phyloP scores from a whole-genome alignment of 169 alveolate genomes.

The Eimeria acervulina region DNA sequence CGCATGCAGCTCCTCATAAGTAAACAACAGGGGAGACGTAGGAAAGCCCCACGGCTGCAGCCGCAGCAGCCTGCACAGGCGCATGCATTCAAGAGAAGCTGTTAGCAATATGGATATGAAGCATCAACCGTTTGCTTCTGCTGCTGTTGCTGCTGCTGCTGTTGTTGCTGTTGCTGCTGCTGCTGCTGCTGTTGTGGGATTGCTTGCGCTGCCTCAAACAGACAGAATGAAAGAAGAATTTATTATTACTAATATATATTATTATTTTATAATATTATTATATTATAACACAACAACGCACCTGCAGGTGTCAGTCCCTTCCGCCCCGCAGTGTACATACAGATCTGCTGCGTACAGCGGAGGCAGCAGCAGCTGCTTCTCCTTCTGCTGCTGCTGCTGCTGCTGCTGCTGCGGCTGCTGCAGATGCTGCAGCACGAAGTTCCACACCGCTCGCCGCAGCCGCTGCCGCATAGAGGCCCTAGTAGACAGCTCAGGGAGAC shows the following conservation, averaged over 20 bases:
- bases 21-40: slow-evolving; percentile 22
- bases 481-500: slow-evolving; percentile 12
- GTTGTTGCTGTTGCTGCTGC: too few species aligned
- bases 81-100: background rate
- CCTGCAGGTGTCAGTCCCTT: slow-evolving; percentile 50
- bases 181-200: too few species aligned
- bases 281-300: too few species aligned
- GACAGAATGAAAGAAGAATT: too few species aligned
- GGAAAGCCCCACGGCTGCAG: slow-evolving; percentile 45
- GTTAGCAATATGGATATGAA: too few species aligned
- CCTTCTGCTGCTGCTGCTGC: slow-evolving; percentile 50
- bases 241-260: too few species aligned
- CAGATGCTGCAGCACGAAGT: background rate
- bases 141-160: too few species aligned
- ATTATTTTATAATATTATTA: too few species aligned
- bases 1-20: slow-evolving; percentile 17
- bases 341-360: slow-evolving; percentile 49
- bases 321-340: slow-evolving; percentile 47
- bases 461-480: background rate
- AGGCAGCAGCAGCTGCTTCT: slow-evolving; percentile 53
- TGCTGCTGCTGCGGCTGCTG: slow-evolving; percentile 20
- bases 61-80: slow-evolving; percentile 46
- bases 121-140: too few species aligned
- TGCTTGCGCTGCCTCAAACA: too few species aligned
- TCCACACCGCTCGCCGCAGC: slow-evolving; percentile 34